Evolutionary conservation across 441 rosid species (phyloP).

Genomic region (Populus tomentosa): DNA sequence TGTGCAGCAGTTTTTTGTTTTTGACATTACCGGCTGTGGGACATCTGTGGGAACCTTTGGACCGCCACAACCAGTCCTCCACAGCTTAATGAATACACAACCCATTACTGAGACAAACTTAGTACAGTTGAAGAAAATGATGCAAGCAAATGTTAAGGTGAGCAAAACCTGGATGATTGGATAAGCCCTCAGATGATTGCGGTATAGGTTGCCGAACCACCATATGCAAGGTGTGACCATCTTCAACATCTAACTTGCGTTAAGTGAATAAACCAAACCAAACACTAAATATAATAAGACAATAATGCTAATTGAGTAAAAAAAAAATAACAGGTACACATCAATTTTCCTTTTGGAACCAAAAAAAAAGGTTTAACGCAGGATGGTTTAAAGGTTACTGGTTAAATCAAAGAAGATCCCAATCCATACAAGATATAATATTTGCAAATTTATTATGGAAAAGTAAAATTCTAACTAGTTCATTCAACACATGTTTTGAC

Average conservation of each 20-base stretch:
- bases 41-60: neutral
- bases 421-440: neutral
- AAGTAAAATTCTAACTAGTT: neutral
- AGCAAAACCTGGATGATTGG: slow-evolving; percentile 40
- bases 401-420: neutral
- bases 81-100: neutral
- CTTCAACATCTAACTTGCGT: slow-evolving; percentile 56
- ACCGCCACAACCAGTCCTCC: neutral
- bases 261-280: slow-evolving; percentile 24
- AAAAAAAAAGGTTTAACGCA: neutral
- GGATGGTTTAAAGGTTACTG: neutral
- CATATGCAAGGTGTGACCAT: slow-evolving; percentile 63
- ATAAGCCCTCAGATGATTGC: slow-evolving; percentile 30
- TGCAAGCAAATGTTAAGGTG: neutral
- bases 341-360: neutral
- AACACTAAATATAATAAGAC: neutral
- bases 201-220: slow-evolving; percentile 54
- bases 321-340: neutral
- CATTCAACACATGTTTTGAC: neutral
- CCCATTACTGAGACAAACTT: neutral
- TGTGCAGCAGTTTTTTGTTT: neutral
- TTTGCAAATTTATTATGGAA: neutral
- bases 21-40: neutral
- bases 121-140: neutral
- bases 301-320: neutral